A percentile compares a stretch with the other conserved stretches of the same genome.
These are phyloP conservation scores for Pseudopyrenochaeta lycopersici DNA, from an alignment of 2,329 filamentous ascomycete genomes.

Conservation along the genomic window DNA sequence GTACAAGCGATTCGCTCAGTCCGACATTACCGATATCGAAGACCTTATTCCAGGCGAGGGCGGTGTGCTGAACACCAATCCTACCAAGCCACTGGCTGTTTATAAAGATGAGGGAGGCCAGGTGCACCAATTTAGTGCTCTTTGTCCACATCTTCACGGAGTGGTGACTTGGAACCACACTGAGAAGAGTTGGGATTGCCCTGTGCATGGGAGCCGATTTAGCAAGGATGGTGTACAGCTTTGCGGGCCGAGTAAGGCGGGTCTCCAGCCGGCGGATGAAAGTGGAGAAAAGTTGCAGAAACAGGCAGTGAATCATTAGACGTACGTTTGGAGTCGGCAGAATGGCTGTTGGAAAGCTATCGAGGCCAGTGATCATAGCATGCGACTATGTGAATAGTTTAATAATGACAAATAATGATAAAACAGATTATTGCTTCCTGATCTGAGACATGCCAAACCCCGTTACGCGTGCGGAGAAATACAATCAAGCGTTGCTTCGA, in stretches of 20 bases:
- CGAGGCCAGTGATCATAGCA: no score
- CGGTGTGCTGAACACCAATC: constrained; percentile 61
- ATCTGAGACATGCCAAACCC: no score
- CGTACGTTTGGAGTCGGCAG: no score
- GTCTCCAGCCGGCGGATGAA: constrained; percentile 45
- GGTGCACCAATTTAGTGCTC: constrained; percentile 60
- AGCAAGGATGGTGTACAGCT: constrained; percentile 54
- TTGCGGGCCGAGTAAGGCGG: constrained; percentile 52
- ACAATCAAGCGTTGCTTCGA: no score
- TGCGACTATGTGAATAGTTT: no score
- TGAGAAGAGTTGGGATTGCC: constrained; percentile 58
- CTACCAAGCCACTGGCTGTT: constrained; percentile 60
- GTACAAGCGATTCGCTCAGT: constrained; percentile 64
- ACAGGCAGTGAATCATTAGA: constrained; percentile 10
- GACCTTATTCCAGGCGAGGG: constrained; percentile 61
- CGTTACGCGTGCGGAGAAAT: no score
- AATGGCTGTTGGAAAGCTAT: no score
- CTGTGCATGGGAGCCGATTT: constrained; percentile 56
- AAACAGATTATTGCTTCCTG: no score
- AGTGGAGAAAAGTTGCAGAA: constrained; percentile 33
- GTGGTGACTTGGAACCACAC: constrained; percentile 65
- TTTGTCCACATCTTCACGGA: constrained; percentile 66
- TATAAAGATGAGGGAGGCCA: constrained; percentile 66
- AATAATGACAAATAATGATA: no score
- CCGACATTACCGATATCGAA: constrained; percentile 66